Percentiles rank a stretch among this genome's conserved stretches.
These are phyloP conservation scores for Kurtzmaniella quercitrusa DNA, from an alignment of 1,139 yeast genomes.

Conservation along the genomic window DNA sequence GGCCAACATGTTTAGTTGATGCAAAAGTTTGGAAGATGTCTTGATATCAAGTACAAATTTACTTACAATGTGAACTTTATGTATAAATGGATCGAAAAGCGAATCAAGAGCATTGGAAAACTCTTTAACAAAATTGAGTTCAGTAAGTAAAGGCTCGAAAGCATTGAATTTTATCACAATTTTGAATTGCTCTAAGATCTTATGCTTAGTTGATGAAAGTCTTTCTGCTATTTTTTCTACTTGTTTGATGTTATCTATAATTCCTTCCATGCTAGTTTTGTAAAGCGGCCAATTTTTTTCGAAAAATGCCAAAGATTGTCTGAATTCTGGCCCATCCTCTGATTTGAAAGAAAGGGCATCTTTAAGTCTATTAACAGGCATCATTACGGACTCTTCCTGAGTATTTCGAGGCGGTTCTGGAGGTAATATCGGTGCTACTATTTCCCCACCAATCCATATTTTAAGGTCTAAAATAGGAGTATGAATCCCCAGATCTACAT, in stretches of 20 bases:
- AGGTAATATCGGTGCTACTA: neutral
- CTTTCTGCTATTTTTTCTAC: conserved; percentile 23
- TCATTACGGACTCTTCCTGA: neutral
- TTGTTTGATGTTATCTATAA: conserved; percentile 31
- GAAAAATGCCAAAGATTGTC: conserved; percentile 50
- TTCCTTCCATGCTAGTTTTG: conserved; percentile 32
- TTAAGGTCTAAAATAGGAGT: conserved; percentile 23
- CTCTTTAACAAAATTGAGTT: conserved; percentile 20
- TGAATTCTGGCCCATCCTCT: conserved; percentile 75
- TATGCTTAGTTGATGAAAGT: conserved; percentile 16
- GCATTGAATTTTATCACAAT: conserved; percentile 18
- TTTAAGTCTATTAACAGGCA: conserved; percentile 13
- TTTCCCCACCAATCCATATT: conserved; percentile 24
- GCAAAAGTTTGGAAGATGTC: conserved; percentile 21
- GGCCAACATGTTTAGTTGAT: conserved; percentile 1
- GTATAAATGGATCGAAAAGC: conserved; percentile 33
- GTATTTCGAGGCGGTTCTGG: conserved; percentile 1
- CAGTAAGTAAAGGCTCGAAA: conserved; percentile 17
- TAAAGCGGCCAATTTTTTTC: conserved; percentile 52
- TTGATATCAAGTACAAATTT: conserved; percentile 29
- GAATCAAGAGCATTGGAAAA: conserved; percentile 16
- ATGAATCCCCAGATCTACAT: conserved; percentile 12
- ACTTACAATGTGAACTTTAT: conserved; percentile 26
- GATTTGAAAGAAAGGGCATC: conserved; percentile 32
- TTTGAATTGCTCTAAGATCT: conserved; percentile 21